Evolutionary conservation across 108 stramenopile genomes (phyloP), one percentile per base, ranked within the genome.

Genomic region (Fragilariopsis cylindrus): DNA sequence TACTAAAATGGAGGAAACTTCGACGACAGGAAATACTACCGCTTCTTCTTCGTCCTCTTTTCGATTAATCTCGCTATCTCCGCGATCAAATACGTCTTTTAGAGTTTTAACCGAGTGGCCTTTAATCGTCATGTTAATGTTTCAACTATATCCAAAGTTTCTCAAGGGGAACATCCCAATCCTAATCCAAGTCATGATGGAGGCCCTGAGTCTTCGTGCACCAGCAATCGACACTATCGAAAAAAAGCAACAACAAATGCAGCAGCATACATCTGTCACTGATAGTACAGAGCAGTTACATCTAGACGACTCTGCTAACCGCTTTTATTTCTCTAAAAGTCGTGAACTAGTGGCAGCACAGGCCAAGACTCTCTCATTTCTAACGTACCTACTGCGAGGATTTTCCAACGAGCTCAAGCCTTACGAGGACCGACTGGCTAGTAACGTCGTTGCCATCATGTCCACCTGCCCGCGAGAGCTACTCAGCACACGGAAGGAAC

Each of bases 101-200:
- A 83, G 92, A 48, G 92, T 97, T 1, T 60, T 98, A 65, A 89
- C 92, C 6, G 98, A 98, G 83, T 90, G 92, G 69, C 97, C 97
- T 6, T 77, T 97, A 58, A 88, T 90, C 63, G 91, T 96, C 60
- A 97, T 96, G 91, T 81, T 97, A 6, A 84, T 97, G 67, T 96
- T 98, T 69, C 96, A 97, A 69, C 81, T 97, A 44, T 97, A 95
- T 78, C 94, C 93, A 4, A 92, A 85, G 44, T 92, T 86, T 73
- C 76, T 96, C 53, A 87, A 88, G 67, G 77, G 77, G 40, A 93
- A 94, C 76, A 93, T 97, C 43, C 81, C 93, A 8, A 75, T 74
- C 7, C 82, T 98, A 56, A 86, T 97, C 47, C 84, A 92, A 8
- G 82, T 91, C 57, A 97, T 97, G 97, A 95, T 97, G 82, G 82